Base-by-base conservation (phyloP, 1,284 basidiomycete species). In the Mycena sp. region DNA sequence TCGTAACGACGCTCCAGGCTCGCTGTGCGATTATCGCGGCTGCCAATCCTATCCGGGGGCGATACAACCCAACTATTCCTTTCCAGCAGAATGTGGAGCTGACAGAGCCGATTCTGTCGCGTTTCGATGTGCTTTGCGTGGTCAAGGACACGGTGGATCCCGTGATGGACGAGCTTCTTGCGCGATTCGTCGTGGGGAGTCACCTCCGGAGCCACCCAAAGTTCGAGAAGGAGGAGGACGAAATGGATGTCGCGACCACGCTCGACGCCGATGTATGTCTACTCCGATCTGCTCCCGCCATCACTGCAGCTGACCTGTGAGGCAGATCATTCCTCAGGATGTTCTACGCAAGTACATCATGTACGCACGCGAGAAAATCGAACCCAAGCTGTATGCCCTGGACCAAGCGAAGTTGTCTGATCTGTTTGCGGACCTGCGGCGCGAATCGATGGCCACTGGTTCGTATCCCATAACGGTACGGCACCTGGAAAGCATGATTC, bases 1-100 rank as follows among this genome's bases (percentile, higher is more conserved):
- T 99, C 71, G 93, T 99, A 55, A 99, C 98, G 11, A 94, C 94
- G 12, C 85, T 99, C 23, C 96, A 99, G 79, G 98, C 97, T 19
- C 91, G 97, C 35, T 99, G 97, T 77, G 96, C 97, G 6, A 96
- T 99, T 76, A 87, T 99, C 62, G 97, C 98, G 16, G 98, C 98
- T 0, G 97, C 98, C 58, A 99, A 99, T 81, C 97, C 97, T 17
- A 92, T 98, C 70, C 89, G 97, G 41, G 98, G 96, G 37, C 85
- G 95, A 60, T 98, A 98, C 80, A 98, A 98, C 76, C 94, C 95
- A n/a, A 97, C 95, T 0, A 94, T 98, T 67, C 95, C 97, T 5
- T 99, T 99, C 84, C 90, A 93, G 75, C 97, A 99, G 78, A 99
- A 99, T 73, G 98, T 99, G 46, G 98, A 99, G 78, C 81, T 99